Base-by-base conservation (phyloP, 192 early-diverging fungal genomes). In the Mycoemilia scoparia region DNA sequence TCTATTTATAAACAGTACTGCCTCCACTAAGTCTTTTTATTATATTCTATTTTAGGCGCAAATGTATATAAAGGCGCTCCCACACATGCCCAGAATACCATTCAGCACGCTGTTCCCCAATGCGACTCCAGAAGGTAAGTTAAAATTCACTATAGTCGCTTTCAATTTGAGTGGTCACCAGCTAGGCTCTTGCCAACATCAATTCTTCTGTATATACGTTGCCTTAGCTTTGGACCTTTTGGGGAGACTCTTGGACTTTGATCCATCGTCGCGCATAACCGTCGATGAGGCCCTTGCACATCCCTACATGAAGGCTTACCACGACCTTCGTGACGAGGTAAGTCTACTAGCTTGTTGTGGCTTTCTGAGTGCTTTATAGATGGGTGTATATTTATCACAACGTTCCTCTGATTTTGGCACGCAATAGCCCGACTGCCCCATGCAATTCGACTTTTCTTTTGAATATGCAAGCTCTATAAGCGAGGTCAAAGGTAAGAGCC, bases 211-310 rank as follows among this genome's bases (percentile, higher is more conserved):
- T n/a, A n/a, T n/a, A n/a, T n/a, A n/a, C n/a, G n/a, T n/a, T n/a
- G n/a, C n/a, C n/a, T 27, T 56, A 21, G 91, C 91, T 0, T 71
- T 96, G 12, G 86, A 91, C 41, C 53, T 96, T 37, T 50, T 96
- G 22, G 79, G 87, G 34, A 74, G 74, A 41, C 64, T 96, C 11
- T 64, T 96, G 15, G 70, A 75, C 48, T 96, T 96, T 57, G 87
- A 96, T 57, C 95, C 95, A 13, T 76, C 76, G 39, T 67, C 72
- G 29, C 74, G 95, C 21, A 85, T 96, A 24, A 89, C 87, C 4
- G 82, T 90, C 15, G 90, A 96, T 34, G 76, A 92, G 52, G 77
- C 87, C 8, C 66, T 98, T 21, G 71, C 73, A 7, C 91, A 98
- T 51, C 84, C 84, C 36, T 98, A 96, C 51, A 57, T 98, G 34